These are phyloP conservation scores for Cordyceps fumosorosea DNA, from an alignment of 2,329 filamentous ascomycete species.

Conservation along the genomic window DNA sequence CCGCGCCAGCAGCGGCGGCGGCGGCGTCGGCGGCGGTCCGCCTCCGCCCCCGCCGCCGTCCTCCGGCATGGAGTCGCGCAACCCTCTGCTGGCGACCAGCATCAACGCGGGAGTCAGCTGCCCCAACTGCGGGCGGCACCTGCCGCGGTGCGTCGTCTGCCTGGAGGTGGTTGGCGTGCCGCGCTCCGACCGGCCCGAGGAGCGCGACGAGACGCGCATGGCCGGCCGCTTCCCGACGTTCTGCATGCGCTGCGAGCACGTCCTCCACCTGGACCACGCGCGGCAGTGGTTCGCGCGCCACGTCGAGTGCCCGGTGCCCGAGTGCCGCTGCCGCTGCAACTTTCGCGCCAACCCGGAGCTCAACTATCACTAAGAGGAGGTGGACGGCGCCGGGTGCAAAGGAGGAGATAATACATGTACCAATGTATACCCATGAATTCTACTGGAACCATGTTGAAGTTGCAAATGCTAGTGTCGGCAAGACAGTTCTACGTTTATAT, in stretches of 20 bases:
- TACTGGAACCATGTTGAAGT: too few species aligned
- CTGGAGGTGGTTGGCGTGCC: conserved; percentile 60
- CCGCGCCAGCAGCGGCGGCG: conserved; percentile 10
- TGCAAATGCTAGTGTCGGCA: too few species aligned
- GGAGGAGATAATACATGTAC: neutral
- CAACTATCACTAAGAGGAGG: conserved; percentile 36
- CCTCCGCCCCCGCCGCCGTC: conserved; percentile 14
- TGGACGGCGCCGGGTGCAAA: neutral
- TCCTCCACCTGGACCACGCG: conserved; percentile 61
- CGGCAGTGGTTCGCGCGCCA: conserved; percentile 60
- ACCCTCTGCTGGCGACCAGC: conserved; percentile 51
- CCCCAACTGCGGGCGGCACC: conserved; percentile 58
- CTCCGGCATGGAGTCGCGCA: conserved; percentile 33
- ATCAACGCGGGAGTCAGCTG: conserved; percentile 58
- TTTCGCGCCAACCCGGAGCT: conserved; percentile 54
- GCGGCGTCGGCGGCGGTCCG: conserved; percentile 10
- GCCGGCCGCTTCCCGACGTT: conserved; percentile 60
- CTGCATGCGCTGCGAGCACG: conserved; percentile 62
- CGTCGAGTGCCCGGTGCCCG: conserved; percentile 60
- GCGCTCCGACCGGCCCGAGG: conserved; percentile 51
- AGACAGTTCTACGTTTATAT: too few species aligned
- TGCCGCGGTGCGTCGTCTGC: conserved; percentile 62
- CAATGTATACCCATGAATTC: neutral
- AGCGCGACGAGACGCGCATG: conserved; percentile 41
- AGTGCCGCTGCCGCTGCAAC: conserved; percentile 60